Evolutionary conservation across 2,329 filamentous ascomycete genomes (phyloP).

Genomic region (Botrytis squamosa): DNA sequence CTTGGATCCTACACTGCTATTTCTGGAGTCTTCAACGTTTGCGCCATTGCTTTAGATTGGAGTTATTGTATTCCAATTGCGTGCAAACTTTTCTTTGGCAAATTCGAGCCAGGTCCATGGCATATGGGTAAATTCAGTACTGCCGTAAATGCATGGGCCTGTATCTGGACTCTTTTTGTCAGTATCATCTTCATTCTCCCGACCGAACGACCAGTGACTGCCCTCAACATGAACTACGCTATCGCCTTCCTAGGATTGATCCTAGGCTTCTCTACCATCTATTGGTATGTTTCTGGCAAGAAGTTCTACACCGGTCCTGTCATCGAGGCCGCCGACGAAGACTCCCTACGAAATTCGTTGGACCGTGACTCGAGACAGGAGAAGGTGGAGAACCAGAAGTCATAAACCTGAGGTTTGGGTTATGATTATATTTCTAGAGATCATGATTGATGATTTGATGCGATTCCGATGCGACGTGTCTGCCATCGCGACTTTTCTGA

Average conservation of each 20-base stretch:
- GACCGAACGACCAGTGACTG: slow-evolving; percentile 47
- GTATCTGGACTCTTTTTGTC: slow-evolving; percentile 53
- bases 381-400: slow-evolving; percentile 13
- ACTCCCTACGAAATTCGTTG: slow-evolving; percentile 16
- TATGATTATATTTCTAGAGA: slow-evolving; percentile 13
- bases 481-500: slow-evolving; percentile 8
- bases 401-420: slow-evolving; percentile 20
- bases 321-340: slow-evolving; percentile 32
- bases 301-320: slow-evolving; percentile 50
- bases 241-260: slow-evolving; percentile 50
- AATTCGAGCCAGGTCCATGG: slow-evolving; percentile 54
- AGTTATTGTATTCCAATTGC: slow-evolving; percentile 56
- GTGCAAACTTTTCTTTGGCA: slow-evolving; percentile 50
- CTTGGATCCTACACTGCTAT: slow-evolving; percentile 56
- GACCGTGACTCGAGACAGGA: slow-evolving; percentile 19
- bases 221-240: slow-evolving; percentile 55
- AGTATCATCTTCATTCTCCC: slow-evolving; percentile 55
- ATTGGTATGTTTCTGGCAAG: slow-evolving; percentile 48
- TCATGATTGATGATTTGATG: slow-evolving; percentile 21
- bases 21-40: slow-evolving; percentile 53
- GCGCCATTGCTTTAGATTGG: slow-evolving; percentile 55
- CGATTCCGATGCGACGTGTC: slow-evolving; percentile 11
- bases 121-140: slow-evolving; percentile 46
- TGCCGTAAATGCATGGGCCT: slow-evolving; percentile 49
- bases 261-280: slow-evolving; percentile 44